Evolutionary conservation across 352 stramenopile species (phyloP).

Genomic region (Hyaloperonospora arabidopsidis): DNA sequence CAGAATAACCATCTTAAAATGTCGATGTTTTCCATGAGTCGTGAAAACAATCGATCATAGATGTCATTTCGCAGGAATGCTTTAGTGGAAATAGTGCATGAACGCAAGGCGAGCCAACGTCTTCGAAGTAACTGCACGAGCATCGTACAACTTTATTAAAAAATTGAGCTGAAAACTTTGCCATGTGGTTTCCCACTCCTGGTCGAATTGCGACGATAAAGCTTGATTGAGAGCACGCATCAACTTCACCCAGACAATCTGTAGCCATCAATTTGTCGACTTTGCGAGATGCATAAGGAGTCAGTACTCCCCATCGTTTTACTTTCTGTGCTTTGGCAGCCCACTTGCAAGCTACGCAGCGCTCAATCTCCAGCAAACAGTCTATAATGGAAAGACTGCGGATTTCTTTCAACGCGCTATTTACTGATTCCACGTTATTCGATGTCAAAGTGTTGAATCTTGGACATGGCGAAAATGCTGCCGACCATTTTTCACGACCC

Average conservation of each 20-base stretch:
- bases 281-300: too few relatives aligned
- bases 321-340: neutral
- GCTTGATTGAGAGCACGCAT: neutral
- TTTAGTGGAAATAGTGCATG: too few relatives aligned
- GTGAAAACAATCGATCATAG: neutral
- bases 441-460: neutral
- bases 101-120: too few relatives aligned
- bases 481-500: neutral
- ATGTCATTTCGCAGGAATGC: too few relatives aligned
- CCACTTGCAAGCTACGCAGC: neutral
- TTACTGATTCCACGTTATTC: too few relatives aligned
- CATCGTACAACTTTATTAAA: neutral
- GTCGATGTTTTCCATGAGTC: conserved; percentile 1
- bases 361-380: too few relatives aligned
- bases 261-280: neutral
- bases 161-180: conserved; percentile 1
- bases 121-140: too few relatives aligned
- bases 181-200: neutral
- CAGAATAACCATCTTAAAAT: neutral
- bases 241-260: neutral
- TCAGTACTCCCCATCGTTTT: neutral
- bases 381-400: too few relatives aligned
- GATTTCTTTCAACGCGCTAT: too few relatives aligned
- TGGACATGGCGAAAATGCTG: neutral
- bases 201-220: neutral